Base-by-base conservation (phyloP, 257 asterid species). In the Mitragyna speciosa region DNA sequence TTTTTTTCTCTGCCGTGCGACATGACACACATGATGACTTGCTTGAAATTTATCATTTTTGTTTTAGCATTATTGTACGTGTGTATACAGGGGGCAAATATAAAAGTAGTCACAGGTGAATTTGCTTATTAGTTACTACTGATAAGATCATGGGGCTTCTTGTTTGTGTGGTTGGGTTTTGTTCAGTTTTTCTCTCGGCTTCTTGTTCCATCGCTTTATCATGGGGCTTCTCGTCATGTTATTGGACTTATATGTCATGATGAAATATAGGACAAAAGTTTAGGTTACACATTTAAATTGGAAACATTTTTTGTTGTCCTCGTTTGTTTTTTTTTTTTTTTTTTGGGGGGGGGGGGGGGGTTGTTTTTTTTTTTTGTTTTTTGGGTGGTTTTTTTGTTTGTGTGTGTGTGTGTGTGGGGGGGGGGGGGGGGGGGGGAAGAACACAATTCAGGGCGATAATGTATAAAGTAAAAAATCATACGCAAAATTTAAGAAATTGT, bases 201-300 rank as follows among this genome's bases (percentile, higher is more conserved):
- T 30, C 70, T 30, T 30, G 70, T 64, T 63, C 70, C 70, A 64
- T 64, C 70, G 70, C 70, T 64, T 4, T 64, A 64, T 64, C 41
- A 28, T 64, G 41, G 43, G 30, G 41, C 22, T 12, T 22, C 30
- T 30, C 30, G 73, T 75, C 65, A 75, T 73, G 15, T 56, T 58
- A 19, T 31, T 33, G 68, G 67, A 54, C 47, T 47, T 54, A 3
- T 20, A 39, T 52, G 19, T 31, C 68, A 31, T 19, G 64, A 77
- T 77, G 51, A 48, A 48, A 48, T 33, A 48, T 47, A 77, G 74
- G 74, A 65, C 80, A 45, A 28, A 10, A 5, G 19, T 17, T 19
- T 20, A 22, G 5, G 63, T 15, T 52, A 22, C 63, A 19, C 11
- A 19, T 5, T 17, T 56, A 5, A 12, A 61, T n/a, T 61, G 24